Base-by-base conservation (phyloP, 305 asterid genomes). In the Plantago lanceolata region DNA sequence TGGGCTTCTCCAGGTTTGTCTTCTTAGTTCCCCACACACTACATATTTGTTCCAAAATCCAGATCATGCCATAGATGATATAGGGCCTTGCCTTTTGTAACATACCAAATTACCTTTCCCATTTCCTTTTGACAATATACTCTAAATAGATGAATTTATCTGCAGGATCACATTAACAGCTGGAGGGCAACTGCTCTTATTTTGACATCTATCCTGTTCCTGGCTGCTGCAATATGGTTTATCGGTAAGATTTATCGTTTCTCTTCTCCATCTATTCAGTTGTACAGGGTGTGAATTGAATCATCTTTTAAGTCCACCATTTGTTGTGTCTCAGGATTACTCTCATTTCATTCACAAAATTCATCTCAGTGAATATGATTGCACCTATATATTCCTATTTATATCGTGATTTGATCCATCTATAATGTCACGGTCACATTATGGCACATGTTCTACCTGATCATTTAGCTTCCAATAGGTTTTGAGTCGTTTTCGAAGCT, bases 1-100 rank as follows among this genome's bases (percentile, higher is more conserved):
- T 47, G 99, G 99, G 57, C 88, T 89, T 73, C 79, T 93, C 70
- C 99, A 93, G 94, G 99, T 93, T 66, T 53, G 73, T 55, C 15
- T 49, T 57, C 61, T 45, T 20, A 29, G 5, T 37, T 60, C 43
- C 37, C 43, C 37, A 19, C 35, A 21, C 57, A 52, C 31, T 20
- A n/a, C n/a, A n/a, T 3, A 0, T 8, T 11, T 9, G 14, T 52
- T 52, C 33, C 5, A 19, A 16, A 4, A 8, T 15, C 15, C 0
- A 6, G 19, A 19, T 59, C 64, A 0, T 58, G 20, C 17, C 70
- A 57, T 29, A 45, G 55, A 51, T 15, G 18, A 40, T 18, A 13
- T 16, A n/a, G 35, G 3, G 49, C 44, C 37, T 35, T 15, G 63
- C 37, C 43, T 24, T 26, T 61, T 14, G 29, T 4, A 21, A 37